Percentiles rank a stretch among this genome's conserved stretches.
Conservation (phyloP, 2,329 filamentous ascomycete species). For the Trichoderma brevicompactum region DNA sequence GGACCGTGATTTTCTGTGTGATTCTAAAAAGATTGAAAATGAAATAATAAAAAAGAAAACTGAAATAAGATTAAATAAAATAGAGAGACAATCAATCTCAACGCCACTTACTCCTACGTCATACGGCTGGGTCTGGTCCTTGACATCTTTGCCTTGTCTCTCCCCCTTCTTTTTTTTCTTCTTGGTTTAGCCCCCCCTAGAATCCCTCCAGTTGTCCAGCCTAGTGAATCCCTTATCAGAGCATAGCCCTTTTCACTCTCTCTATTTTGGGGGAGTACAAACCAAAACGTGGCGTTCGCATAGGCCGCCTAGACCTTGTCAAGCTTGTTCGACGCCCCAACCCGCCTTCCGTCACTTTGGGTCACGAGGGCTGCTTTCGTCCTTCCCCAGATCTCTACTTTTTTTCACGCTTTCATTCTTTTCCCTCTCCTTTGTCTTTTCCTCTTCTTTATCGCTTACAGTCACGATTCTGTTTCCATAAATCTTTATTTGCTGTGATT, state of each 20-base stretch:
- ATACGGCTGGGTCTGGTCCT: too few relatives aligned
- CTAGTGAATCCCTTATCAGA: background rate
- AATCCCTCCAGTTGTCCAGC: background rate
- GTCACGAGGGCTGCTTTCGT: conserved; percentile 3
- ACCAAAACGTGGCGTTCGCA: background rate
- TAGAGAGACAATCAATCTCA: too few relatives aligned
- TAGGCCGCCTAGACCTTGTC: background rate
- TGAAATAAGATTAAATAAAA: too few relatives aligned
- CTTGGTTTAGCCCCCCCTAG: background rate
- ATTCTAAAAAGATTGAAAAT: too few relatives aligned
- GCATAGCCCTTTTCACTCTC: background rate
- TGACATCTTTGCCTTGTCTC: too few relatives aligned
- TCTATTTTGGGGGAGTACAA: background rate
- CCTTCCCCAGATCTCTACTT: background rate
- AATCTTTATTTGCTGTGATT: background rate
- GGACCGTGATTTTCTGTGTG: background rate
- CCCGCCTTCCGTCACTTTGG: background rate
- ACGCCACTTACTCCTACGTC: too few relatives aligned
- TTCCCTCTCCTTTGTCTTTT: background rate
- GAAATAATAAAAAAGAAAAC: too few relatives aligned
- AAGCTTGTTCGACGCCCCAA: background rate
- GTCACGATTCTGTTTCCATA: too few relatives aligned
- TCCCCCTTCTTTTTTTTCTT: background rate
- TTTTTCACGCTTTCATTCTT: background rate
- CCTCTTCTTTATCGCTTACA: background rate